Evolutionary conservation across 2,329 filamentous ascomycete species (phyloP), one percentile per base, ranked within the genome.

Genomic region (Fusarium sublunatum): DNA sequence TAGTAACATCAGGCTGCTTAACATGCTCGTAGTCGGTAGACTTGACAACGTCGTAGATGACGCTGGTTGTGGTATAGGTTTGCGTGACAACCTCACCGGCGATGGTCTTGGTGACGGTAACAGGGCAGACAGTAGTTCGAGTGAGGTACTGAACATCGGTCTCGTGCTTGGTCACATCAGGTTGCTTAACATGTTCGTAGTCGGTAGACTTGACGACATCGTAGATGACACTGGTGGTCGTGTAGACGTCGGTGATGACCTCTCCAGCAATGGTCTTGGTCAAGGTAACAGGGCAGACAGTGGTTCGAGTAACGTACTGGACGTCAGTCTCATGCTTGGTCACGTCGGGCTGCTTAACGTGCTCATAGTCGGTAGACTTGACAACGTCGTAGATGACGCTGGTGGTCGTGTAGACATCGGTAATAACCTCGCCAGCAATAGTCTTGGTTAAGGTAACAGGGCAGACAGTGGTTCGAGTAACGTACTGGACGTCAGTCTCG

Each of bases 401-500:
- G 24, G 71, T 72, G n/a, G 68, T 69, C 2, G 70, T 74, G 53
- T 74, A 71, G 11, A 70, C 71, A 31, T 70, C 55, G 8, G 69
- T 73, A 11, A 64, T 48, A 4, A 68, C 62, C 47, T 72, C 53
- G 3, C 71, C 69, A 10, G 58, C 56, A 24, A 70, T 76, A 3
- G 73, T 73, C 15, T 76, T 77, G 6, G 76, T 78, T 5, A 74
- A 65, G 3, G 77, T 77, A 8, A 82, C 69, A 4, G 81, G 80
- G 70, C 77, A 81, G 12, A 82, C 71, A 13, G 74, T 76, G 12
- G 81, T 83, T 32, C 77, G 50, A 6, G 81, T 83, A 8, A 70
- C 75, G 67, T 81, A 79, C 15, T 73, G 73, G 7, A 79, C 72
- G 11, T 75, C 74, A 9, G 64, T 57, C 25, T 70, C 64, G 19